These are phyloP conservation scores for Carex cristatella DNA, from an alignment of 176 grass and related monocot species.

Conservation along the genomic window DNA sequence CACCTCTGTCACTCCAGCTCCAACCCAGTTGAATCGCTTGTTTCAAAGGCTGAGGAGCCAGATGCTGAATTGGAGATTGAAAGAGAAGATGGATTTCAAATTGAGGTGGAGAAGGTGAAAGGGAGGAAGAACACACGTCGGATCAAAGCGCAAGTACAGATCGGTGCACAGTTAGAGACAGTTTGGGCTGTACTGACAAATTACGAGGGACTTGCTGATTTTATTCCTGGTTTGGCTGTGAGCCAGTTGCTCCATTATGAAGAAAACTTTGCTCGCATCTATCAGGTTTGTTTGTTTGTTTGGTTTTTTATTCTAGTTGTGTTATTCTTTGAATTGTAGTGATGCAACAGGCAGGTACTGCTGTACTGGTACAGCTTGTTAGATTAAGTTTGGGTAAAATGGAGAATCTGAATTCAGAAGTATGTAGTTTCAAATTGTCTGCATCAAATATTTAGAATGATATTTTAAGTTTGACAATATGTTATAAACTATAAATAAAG, in stretches of 20 bases:
- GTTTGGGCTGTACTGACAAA: slow-evolving; percentile 75
- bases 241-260: slow-evolving; percentile 53
- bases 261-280: slow-evolving; percentile 52
- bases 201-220: slow-evolving; percentile 79
- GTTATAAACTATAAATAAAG: neutral
- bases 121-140: slow-evolving; percentile 44
- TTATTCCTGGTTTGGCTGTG: slow-evolving; percentile 70
- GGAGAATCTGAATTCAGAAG: neutral
- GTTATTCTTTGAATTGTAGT: neutral
- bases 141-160: slow-evolving; percentile 37
- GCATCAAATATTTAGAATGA: neutral
- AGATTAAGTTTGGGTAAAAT: neutral
- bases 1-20: neutral
- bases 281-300: slow-evolving; percentile 34
- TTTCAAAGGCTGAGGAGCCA: neutral
- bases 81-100: slow-evolving; percentile 37
- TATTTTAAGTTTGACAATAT: neutral
- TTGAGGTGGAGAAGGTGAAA: slow-evolving; percentile 43
- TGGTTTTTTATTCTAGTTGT: neutral
- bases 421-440: neutral
- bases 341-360: neutral
- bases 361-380: neutral
- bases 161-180: slow-evolving; percentile 55
- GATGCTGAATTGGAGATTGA: neutral
- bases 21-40: neutral